A percentile compares a stretch with the other conserved stretches of the same genome.
phyloP scores from a whole-genome alignment of 2,329 filamentous ascomycete species.

The Aureobasidium musti region DNA sequence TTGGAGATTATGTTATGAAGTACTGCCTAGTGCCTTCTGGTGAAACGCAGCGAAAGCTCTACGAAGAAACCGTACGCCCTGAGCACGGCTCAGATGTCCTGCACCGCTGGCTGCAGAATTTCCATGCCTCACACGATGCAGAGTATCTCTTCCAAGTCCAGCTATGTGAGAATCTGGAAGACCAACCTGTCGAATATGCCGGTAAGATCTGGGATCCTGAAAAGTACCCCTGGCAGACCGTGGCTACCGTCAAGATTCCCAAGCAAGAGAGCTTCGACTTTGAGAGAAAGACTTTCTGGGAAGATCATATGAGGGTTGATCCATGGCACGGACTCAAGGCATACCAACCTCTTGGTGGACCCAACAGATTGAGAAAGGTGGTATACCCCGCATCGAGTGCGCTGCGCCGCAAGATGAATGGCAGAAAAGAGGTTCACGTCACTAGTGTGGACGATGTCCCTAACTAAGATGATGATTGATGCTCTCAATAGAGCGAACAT shows the following conservation, averaged over 20 bases:
- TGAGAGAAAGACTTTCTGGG: constrained; percentile 48
- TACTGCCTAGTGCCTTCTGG: constrained; percentile 50
- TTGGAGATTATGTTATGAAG: constrained; percentile 52
- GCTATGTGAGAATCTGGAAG: constrained; percentile 50
- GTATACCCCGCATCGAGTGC: constrained; percentile 45
- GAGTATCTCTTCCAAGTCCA: constrained; percentile 52
- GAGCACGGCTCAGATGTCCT: constrained; percentile 44
- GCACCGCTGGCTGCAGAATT: constrained; percentile 46
- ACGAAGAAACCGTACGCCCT: constrained; percentile 45
- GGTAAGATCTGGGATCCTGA: constrained; percentile 50
- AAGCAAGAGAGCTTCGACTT: constrained; percentile 48
- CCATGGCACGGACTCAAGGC: constrained; percentile 48
- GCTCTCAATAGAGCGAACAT: neutral
- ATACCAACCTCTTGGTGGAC: constrained; percentile 46
- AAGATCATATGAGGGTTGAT: constrained; percentile 49
- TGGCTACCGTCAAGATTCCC: constrained; percentile 46
- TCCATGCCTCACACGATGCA: constrained; percentile 45
- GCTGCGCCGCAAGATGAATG: constrained; percentile 45
- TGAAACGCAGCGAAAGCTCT: constrained; percentile 46
- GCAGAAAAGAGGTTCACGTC: constrained; percentile 43
- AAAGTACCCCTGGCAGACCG: constrained; percentile 53
- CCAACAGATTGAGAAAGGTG: constrained; percentile 46
- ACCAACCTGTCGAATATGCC: constrained; percentile 51
- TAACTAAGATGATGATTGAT: constrained; percentile 31
- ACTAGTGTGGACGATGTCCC: constrained; percentile 46